Evolutionary conservation across 2,329 filamentous ascomycete genomes (phyloP).

Genomic region (Colletotrichum ledebouriae): DNA sequence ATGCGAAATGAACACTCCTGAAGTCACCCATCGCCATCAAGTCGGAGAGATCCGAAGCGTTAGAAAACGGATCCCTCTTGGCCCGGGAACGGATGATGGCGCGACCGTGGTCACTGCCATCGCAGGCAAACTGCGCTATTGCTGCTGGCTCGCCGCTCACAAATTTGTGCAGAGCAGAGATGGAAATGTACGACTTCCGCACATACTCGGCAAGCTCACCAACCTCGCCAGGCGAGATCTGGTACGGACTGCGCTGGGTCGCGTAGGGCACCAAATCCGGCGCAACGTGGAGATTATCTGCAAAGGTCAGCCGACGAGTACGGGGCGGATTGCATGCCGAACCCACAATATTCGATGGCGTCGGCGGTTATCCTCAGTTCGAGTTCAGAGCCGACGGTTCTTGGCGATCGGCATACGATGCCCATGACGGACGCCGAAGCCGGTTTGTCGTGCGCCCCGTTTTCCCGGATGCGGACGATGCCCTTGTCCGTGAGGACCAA

Average conservation of each 20-base stretch:
- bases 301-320: neutral
- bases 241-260: slow-evolving; percentile 7
- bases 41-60: neutral
- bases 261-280: slow-evolving; percentile 21
- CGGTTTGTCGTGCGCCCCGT: neutral
- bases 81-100: neutral
- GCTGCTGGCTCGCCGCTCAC: slow-evolving; percentile 5
- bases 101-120: neutral
- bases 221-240: neutral
- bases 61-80: neutral
- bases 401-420: slow-evolving; percentile 23
- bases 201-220: slow-evolving; percentile 23
- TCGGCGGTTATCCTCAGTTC: slow-evolving; percentile 16
- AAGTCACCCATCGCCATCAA: slow-evolving; percentile 6
- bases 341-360: slow-evolving; percentile 27
- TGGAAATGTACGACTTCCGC: slow-evolving; percentile 12
- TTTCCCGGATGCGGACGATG: slow-evolving; percentile 15
- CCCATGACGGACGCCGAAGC: slow-evolving; percentile 13
- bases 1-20: slow-evolving; percentile 4
- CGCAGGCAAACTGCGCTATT: neutral
- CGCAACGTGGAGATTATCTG: slow-evolving; percentile 13
- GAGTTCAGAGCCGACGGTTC: slow-evolving; percentile 4
- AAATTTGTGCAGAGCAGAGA: slow-evolving; percentile 17
- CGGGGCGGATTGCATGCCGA: neutral
- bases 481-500: slow-evolving; percentile 10